Evolutionary conservation across 345 rosid species (phyloP), one percentile per base, ranked within the genome.

Genomic region (Xanthoceras sorbifolium): DNA sequence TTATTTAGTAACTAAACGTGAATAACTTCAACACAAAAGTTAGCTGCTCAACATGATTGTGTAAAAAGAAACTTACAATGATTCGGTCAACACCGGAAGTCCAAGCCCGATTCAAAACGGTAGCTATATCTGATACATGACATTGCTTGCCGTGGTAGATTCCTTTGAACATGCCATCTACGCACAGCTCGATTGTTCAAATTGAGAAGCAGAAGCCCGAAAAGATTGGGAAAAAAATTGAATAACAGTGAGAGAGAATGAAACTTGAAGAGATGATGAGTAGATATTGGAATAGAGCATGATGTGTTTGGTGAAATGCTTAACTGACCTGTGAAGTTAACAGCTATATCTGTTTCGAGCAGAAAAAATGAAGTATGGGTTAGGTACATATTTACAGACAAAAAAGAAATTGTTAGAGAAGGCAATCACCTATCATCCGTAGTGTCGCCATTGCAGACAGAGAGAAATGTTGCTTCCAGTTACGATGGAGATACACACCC

Each of bases 121-220:
- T 79, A 8, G 92, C 87, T 62, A 91, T 85, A 71, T 93, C 99
- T 0, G 97, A 84, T 3, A 74, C 89, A 65, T 96, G 98, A 80
- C 76, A 86, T 67, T 91, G 94, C 89, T 91, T 96, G 18, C 97
- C 97, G 73, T 96, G 84, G 75, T 96, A 96, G 63, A 93, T 84
- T 57, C 99, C 99, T 64, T 88, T 93, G 73, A 96, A 96, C 99
- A 93, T 96, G 72, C 94, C 98, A 96, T 96, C 98, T 96, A 84
- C 64, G 9, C 44, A 3, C n/a, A 38, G 15, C 29, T 57, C 31
- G 17, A 31, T 31, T 18, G 11, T 22, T 40, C 46, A 40, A 40
- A 36, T 23, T 55, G 64, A 78, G 40, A 62, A 32, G 10, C 25
- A 68, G 23, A 73, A 52, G 62, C 22, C 52, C 26, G 29, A 75